Evolutionary conservation across 148 eudicot genomes (phyloP).

Genomic region (Cornus kousa): DNA sequence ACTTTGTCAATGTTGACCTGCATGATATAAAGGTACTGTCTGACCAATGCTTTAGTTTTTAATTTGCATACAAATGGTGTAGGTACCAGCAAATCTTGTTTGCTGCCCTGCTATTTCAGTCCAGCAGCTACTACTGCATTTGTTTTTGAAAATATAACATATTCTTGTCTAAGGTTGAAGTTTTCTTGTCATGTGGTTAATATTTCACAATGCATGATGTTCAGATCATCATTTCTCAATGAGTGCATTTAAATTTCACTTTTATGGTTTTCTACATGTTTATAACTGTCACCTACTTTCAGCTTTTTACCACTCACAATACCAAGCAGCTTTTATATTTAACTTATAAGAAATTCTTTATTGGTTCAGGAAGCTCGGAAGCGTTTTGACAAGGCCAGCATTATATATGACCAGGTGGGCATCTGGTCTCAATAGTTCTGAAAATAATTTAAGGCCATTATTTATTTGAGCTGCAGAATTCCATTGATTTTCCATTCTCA

Average conservation of each 20-base stretch:
- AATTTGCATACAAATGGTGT: constrained; percentile 10
- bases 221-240: neutral
- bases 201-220: neutral
- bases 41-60: neutral
- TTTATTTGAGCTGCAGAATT: no score
- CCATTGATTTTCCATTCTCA: no score
- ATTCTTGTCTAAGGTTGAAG: neutral
- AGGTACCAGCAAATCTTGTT: neutral
- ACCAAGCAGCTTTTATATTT: neutral
- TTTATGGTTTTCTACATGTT: neutral
- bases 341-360: constrained; percentile 5
- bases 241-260: neutral
- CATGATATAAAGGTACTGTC: constrained; percentile 80
- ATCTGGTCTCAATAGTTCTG: neutral
- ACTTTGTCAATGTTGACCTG: constrained; percentile 71
- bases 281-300: no score
- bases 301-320: no score
- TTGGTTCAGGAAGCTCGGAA: constrained; percentile 85
- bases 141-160: neutral
- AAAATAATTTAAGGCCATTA: no score
- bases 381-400: constrained; percentile 87
- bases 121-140: no score
- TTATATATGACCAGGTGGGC: constrained; percentile 72
- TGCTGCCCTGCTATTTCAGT: neutral
- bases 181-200: neutral